Evolutionary conservation across 2,329 filamentous ascomycete species (phyloP).

Genomic region (Ramichloridium luteum): DNA sequence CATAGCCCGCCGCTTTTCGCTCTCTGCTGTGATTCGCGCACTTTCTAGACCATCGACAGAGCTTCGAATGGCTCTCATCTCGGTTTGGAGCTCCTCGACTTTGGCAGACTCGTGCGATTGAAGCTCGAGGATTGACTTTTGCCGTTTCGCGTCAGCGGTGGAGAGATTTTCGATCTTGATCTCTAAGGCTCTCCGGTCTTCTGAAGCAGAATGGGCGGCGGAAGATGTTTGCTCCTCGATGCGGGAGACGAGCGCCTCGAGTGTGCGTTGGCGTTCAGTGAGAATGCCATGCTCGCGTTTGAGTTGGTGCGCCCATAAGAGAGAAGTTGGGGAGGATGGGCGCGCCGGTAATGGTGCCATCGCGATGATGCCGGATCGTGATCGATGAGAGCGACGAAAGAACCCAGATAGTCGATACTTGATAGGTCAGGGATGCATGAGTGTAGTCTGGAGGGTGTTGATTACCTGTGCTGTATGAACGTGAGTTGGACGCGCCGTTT

Average conservation of each 20-base stretch:
- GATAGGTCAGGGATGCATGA: too few relatives aligned
- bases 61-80: background rate
- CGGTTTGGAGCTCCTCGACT: constrained; percentile 7
- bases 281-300: constrained; percentile 27
- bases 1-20: background rate
- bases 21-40: background rate
- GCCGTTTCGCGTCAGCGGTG: constrained; percentile 3
- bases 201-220: too few relatives aligned
- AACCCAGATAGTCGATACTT: too few relatives aligned
- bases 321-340: constrained; percentile 15
- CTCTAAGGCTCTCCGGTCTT: background rate
- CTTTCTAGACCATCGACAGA: background rate
- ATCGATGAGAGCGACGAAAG: too few relatives aligned
- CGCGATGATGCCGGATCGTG: too few relatives aligned
- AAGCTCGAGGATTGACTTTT: constrained; percentile 3
- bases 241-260: constrained; percentile 19
- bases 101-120: constrained; percentile 4
- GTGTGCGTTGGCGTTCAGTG: constrained; percentile 23
- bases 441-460: too few relatives aligned
- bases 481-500: too few relatives aligned
- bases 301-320: constrained; percentile 32
- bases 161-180: background rate
- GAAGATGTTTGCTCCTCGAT: constrained; percentile 5
- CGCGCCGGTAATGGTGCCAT: constrained; percentile 1
- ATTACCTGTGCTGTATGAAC: too few relatives aligned